Percentiles rank a stretch among this genome's conserved stretches.
Conservation (phyloP, 768 basidiomycete genomes). For the Porphyrellus cyaneotinctus region DNA sequence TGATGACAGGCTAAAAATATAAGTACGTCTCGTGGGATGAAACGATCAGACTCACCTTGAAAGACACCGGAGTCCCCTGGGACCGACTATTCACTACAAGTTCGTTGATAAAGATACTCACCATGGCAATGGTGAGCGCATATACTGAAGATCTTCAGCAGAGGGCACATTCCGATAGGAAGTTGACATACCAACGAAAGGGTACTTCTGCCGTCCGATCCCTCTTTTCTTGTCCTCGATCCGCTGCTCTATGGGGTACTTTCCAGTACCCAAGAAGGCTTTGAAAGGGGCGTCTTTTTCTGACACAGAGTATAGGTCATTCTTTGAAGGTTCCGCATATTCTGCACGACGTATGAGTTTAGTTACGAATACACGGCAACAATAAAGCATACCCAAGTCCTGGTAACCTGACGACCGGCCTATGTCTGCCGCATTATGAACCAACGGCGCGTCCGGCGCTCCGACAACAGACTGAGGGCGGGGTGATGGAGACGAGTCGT, state of each 20-base stretch:
- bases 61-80: conserved; percentile 82
- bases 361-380: background rate
- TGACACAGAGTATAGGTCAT: conserved; percentile 21
- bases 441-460: conserved; percentile 36
- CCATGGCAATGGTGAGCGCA: conserved; percentile 61
- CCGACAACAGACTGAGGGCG: conserved; percentile 16
- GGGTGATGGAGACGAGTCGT: conserved; percentile 11
- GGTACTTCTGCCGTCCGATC: conserved; percentile 76
- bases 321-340: conserved; percentile 53
- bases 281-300: conserved; percentile 42
- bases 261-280: conserved; percentile 43
- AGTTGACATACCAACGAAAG: conserved; percentile 60
- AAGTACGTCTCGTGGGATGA: background rate
- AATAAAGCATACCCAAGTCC: conserved; percentile 45
- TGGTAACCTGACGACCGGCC: conserved; percentile 41
- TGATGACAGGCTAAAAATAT: conserved; percentile 61
- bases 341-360: conserved; percentile 38
- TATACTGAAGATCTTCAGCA: conserved; percentile 45
- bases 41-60: conserved; percentile 53
- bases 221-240: conserved; percentile 88
- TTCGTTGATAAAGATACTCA: conserved; percentile 78
- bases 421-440: conserved; percentile 43
- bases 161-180: background rate
- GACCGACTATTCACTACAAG: conserved; percentile 67
- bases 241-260: conserved; percentile 68